Percentiles rank a stretch among this genome's conserved stretches.
Evolutionary conservation across 345 rosid genomes (phyloP).

Genomic region (Melaleuca alternifolia): DNA sequence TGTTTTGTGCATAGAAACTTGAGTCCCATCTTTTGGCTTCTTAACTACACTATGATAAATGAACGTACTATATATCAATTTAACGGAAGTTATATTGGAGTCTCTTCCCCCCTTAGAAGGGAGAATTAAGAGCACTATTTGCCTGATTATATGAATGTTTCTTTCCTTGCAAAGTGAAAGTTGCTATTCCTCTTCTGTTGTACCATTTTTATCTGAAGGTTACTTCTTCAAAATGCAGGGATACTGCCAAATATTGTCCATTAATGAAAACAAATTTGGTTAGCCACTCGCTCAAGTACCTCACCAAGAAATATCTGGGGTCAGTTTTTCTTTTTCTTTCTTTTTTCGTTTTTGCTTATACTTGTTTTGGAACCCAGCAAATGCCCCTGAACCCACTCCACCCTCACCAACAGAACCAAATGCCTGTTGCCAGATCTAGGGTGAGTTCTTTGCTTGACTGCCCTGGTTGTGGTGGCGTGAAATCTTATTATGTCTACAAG

Average conservation of each 20-base stretch:
- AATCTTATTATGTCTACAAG: not conserved
- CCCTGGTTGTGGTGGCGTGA: not conserved
- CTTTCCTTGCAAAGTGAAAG: not conserved
- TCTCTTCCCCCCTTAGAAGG: not conserved
- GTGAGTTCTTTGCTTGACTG: not conserved
- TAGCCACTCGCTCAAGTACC: conserved; percentile 74
- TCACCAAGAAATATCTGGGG: conserved; percentile 58
- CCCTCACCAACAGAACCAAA: not conserved
- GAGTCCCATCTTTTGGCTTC: not conserved
- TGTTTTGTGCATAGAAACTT: not conserved
- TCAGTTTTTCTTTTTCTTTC: conserved; percentile 12
- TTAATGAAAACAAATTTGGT: conserved; percentile 65
- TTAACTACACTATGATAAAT: not conserved
- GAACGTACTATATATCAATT: not conserved
- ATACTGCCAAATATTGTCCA: conserved; percentile 63
- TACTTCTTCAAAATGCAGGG: conserved; percentile 29
- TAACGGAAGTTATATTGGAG: not conserved
- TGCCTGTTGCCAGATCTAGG: not conserved
- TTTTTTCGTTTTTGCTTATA: not conserved
- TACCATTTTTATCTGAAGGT: not conserved
- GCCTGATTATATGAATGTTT: not conserved
- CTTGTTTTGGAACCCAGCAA: not conserved
- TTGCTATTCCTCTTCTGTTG: not conserved
- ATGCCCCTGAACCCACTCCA: not conserved
- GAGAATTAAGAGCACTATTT: not conserved